These are phyloP conservation scores for Solidago caesia DNA, from an alignment of 129 eudicot genomes.

Conservation along the genomic window DNA sequence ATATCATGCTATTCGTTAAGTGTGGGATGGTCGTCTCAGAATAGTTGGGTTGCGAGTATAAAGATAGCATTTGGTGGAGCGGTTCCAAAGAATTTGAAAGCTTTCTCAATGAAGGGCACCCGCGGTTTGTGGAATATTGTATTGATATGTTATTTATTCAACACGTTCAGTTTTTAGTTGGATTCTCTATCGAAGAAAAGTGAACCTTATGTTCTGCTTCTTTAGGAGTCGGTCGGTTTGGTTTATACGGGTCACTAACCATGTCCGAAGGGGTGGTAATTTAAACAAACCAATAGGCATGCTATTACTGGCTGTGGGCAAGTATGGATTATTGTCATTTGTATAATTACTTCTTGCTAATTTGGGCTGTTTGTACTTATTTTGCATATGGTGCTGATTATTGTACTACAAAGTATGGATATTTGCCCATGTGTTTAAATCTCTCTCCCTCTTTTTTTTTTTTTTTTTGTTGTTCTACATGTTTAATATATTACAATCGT, in stretches of 20 bases:
- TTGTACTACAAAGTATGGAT: background rate
- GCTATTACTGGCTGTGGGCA: background rate
- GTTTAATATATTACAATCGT: too few relatives aligned
- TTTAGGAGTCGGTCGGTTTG: background rate
- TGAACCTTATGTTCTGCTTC: background rate
- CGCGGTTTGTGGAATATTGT: conserved; percentile 17
- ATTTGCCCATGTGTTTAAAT: background rate
- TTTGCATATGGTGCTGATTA: background rate
- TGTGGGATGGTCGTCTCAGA: background rate
- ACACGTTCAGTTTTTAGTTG: background rate
- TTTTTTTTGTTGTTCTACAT: too few relatives aligned
- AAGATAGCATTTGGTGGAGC: conserved; percentile 1
- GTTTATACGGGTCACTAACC: too few relatives aligned
- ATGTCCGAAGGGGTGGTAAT: background rate
- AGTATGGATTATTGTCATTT: background rate
- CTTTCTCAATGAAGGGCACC: conserved; percentile 12
- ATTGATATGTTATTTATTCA: conserved; percentile 23
- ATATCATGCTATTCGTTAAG: conserved; percentile 73
- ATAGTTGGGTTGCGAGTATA: background rate
- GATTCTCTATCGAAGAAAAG: background rate
- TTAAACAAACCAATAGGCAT: background rate
- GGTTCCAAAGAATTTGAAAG: conserved; percentile 4
- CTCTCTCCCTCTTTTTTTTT: too few relatives aligned
- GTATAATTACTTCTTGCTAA: background rate
- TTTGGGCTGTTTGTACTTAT: background rate